These are phyloP conservation scores for Piromyces finnis DNA, from an alignment of 192 early-diverging fungal species.

Conservation along the genomic window DNA sequence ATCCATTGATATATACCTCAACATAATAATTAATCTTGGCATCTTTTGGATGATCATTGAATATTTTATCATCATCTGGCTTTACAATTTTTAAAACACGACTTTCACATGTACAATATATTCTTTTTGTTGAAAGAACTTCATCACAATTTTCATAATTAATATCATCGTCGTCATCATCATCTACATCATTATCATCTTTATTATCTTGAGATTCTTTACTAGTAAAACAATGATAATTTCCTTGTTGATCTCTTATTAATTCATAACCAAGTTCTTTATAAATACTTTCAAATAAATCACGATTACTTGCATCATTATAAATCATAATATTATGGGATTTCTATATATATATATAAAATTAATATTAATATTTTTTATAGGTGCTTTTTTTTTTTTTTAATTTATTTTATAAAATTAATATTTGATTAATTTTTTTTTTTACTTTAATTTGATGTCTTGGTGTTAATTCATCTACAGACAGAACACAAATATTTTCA, in stretches of 20 bases:
- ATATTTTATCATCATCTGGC: not conserved
- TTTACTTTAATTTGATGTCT: not conserved
- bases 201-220: not conserved
- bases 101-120: not conserved
- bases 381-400: no score
- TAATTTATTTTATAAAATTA: no score
- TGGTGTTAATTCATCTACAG: not conserved
- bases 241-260: not conserved
- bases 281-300: not conserved
- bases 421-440: no score
- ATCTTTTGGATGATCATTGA: not conserved
- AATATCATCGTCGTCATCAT: not conserved
- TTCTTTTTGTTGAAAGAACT: not conserved
- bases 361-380: no score
- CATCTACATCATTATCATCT: not conserved
- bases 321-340: not conserved
- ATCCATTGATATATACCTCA: no score
- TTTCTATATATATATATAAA: not conserved
- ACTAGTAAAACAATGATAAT: not conserved
- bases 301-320: not conserved
- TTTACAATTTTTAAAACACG: not conserved
- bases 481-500: not conserved
- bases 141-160: not conserved
- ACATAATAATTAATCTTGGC: not conserved
- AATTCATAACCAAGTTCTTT: not conserved